phyloP scores from a whole-genome alignment of 345 rosid genomes.

The Salix brachista region DNA sequence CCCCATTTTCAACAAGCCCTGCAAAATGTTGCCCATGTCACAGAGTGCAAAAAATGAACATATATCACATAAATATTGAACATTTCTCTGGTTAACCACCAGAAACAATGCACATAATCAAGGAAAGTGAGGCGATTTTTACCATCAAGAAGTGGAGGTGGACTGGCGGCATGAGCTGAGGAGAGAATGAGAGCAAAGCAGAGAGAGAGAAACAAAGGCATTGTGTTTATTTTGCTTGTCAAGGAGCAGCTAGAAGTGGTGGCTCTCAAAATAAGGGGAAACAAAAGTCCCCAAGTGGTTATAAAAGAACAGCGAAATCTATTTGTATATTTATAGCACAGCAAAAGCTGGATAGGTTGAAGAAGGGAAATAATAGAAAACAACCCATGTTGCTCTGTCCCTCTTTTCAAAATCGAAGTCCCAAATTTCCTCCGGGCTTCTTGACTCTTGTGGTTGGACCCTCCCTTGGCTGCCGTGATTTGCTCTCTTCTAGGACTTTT shows the following conservation, averaged over 20 bases:
- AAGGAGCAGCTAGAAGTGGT: not conserved
- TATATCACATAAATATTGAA: not conserved
- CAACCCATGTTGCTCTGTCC: slow-evolving; percentile 18
- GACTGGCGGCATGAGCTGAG: slow-evolving; percentile 6
- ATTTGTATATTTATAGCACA: not conserved
- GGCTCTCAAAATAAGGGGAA: not conserved
- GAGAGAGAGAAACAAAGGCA: slow-evolving; percentile 22
- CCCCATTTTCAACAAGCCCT: slow-evolving; percentile 66
- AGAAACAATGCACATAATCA: not conserved
- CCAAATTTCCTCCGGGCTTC: not conserved
- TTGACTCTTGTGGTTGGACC: not conserved
- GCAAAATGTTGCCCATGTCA: not conserved
- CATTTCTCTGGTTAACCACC: no score
- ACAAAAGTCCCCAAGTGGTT: not conserved
- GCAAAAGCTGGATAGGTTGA: not conserved
- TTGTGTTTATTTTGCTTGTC: not conserved
- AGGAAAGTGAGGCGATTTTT: not conserved
- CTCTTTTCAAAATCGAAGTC: not conserved
- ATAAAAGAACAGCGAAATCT: not conserved
- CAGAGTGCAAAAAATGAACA: not conserved
- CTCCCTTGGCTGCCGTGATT: slow-evolving; percentile 7
- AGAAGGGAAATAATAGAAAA: not conserved
- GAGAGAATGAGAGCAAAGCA: slow-evolving; percentile 9
- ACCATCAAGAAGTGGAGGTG: slow-evolving; percentile 34
- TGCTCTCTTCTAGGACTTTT: not conserved